Percentiles rank a stretch among this genome's conserved stretches.
Conservation (phyloP, 371 early-diverging fungal genomes). For the Phascolomyces articulosus region DNA sequence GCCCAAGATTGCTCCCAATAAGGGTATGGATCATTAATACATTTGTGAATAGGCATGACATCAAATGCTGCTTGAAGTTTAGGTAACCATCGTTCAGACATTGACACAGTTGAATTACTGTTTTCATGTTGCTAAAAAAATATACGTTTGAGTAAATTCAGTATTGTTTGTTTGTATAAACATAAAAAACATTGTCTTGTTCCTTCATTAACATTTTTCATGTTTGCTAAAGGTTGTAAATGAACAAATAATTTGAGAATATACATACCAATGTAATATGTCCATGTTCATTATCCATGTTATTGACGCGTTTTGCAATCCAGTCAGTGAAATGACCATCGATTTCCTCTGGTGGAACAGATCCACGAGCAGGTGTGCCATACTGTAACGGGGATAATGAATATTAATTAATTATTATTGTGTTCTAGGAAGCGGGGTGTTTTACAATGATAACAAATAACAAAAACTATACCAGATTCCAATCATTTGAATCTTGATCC, state of each 20-base stretch:
- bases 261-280: conserved; percentile 39
- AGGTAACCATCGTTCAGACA: conserved; percentile 52
- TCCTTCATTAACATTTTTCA: too few relatives aligned
- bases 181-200: too few relatives aligned
- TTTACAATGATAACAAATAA: conserved; percentile 1
- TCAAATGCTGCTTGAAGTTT: conserved; percentile 40
- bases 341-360: conserved; percentile 27
- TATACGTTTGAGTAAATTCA: too few relatives aligned
- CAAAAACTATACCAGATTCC: conserved; percentile 25
- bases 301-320: conserved; percentile 28
- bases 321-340: conserved; percentile 42
- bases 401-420: background rate
- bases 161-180: too few relatives aligned
- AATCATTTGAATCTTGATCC: conserved; percentile 43
- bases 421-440: background rate
- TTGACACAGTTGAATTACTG: conserved; percentile 42
- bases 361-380: conserved; percentile 29
- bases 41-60: conserved; percentile 54
- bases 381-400: conserved; percentile 8
- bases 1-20: conserved; percentile 48
- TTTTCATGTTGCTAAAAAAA: conserved; percentile 47
- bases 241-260: conserved; percentile 1
- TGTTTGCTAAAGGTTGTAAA: conserved; percentile 11
- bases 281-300: conserved; percentile 37
- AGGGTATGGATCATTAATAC: conserved; percentile 52